Base-by-base conservation (phyloP, 2,329 filamentous ascomycete genomes). In the Colletotrichum scovillei region DNA sequence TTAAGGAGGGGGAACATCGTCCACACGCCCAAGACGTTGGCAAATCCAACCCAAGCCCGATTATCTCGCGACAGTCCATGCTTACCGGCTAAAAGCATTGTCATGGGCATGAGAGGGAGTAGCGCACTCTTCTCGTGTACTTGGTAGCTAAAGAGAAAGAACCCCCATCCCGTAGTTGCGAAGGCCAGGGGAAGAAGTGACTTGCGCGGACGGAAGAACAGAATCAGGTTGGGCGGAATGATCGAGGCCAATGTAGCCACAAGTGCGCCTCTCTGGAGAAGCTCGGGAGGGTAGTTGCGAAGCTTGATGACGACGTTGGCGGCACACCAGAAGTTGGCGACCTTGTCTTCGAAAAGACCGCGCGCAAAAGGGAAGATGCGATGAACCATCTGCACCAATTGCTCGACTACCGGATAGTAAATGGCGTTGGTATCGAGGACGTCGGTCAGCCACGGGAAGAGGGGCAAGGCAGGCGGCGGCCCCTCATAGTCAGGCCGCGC, bases 91-190 rank as follows among this genome's bases (percentile, higher is more conserved):
- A 99, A 87, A 5, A 98, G 87, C 7, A 98, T 84, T 0, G 95
- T 98, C 94, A 97, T 98, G 0, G 97, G 97, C 81, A 98, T 90
- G 59, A 99, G 86, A 1, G 97, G 97, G 2, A 99, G 89, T 5
- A 99, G 87, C 0, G 98, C 95, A 76, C 95, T 98, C 88, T 99
- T 99, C 85, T 99, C 97, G 79, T 99, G 97, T 0, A 99, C 97
- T 81, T 99, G 97, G 81, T 97, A 99, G 78, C 95, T 97, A 85
- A 97, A 98, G 19, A 99, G 87, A 82, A 98, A 99, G 86, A 99
- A 99, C 0, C 93, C 96, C 97, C 97, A 99, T 2, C 95, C 94
- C 0, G 94, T 95, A 1, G 93, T 89, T 1, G 95, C 93, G 71
- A 98, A 90, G 0, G 94, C 94, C 46, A 94, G 88, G 1, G 95